Conservation (phyloP, 2,329 filamentous ascomycete species). For the Fonsecaea pedrosoi region DNA sequence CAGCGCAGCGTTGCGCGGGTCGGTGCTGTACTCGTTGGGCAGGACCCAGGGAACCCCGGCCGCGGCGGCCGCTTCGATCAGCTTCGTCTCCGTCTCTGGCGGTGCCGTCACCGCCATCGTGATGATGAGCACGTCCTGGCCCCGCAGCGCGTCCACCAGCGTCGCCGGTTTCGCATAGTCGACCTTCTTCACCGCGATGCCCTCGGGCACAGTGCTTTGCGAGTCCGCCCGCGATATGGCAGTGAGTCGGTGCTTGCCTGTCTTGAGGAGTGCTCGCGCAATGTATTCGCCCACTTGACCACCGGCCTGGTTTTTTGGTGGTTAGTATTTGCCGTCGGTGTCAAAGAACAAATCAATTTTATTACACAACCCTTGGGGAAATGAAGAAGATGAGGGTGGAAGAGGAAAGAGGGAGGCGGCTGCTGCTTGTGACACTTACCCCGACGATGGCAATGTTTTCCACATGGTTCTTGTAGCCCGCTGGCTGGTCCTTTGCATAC, state of each 20-base stretch:
- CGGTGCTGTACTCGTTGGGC: conserved; percentile 56
- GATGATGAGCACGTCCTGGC: conserved; percentile 65
- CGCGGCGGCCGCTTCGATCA: conserved; percentile 62
- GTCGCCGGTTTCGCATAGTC: conserved; percentile 57
- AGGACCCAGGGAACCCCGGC: conserved; percentile 63
- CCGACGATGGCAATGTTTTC: conserved; percentile 51
- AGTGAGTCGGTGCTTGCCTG: conserved; percentile 60
- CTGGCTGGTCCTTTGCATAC: conserved; percentile 56
- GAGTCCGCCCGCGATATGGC: conserved; percentile 59
- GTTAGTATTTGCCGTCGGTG: conserved; percentile 48
- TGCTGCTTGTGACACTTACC: conserved; percentile 39
- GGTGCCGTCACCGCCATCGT: conserved; percentile 58
- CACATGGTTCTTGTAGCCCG: conserved; percentile 48
- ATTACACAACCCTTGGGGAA: too few species aligned
- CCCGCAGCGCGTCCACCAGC: conserved; percentile 59
- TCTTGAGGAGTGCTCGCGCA: conserved; percentile 50
- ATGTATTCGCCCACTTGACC: conserved; percentile 54
- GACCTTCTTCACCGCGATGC: conserved; percentile 45
- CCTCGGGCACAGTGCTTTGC: conserved; percentile 52
- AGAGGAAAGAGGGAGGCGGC: too few species aligned
- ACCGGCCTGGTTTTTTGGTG: conserved; percentile 56
- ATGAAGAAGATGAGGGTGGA: too few species aligned
- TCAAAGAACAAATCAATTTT: conserved; percentile 45
- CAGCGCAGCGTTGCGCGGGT: conserved; percentile 44
- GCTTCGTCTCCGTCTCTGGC: conserved; percentile 55